Base-by-base conservation (phyloP, 768 basidiomycete species). In the Kwoniella dendrophila region DNA sequence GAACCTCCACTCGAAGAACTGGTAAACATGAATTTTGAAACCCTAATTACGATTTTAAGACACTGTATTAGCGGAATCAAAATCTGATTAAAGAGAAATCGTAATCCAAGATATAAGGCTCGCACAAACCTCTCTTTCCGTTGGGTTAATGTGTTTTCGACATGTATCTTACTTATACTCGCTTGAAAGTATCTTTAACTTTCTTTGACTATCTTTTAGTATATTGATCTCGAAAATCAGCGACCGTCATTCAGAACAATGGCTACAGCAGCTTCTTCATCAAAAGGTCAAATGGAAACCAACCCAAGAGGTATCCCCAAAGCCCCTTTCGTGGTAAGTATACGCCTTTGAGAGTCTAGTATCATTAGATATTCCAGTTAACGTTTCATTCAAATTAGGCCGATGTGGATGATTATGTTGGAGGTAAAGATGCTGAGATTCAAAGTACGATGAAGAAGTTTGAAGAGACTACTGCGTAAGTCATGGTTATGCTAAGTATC, bases 241-340 rank as follows among this genome's bases (percentile, higher is more conserved):
- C 48, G 27, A 40, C n/a, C n/a, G n/a, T n/a, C n/a, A 26, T 24
- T 26, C 16, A 1, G 7, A 41, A 50, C 47, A 12, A 68, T 64
- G 63, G 53, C 63, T 3, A 57, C 63, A 1, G 52, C 57, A 56
- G 59, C 69, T 3, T 68, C 67, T 0, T 59, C 72, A 3, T 66
- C 66, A 2, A 68, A 57, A 38, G 44, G 53, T 50, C 67, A 75
- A 57, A 71, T 80, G 68, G 82, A 86, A 79, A 86, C 86, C 73
- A 98, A 94, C 67, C 88, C 92, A 0, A 83, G 95, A 54, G 95
- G 95, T 4, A 98, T 98, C 53, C 95, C 95, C 24, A 88, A 89
- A 79, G 94, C 95, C 3, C 90, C 91, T 0, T 99, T 99, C 74
- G 88, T 98, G 55, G 94, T 95, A 66, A 68, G 88, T 83, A 41